These are phyloP conservation scores for Calonectria hongkongensis DNA, from an alignment of 2,329 filamentous ascomycete genomes.

Conservation along the genomic window DNA sequence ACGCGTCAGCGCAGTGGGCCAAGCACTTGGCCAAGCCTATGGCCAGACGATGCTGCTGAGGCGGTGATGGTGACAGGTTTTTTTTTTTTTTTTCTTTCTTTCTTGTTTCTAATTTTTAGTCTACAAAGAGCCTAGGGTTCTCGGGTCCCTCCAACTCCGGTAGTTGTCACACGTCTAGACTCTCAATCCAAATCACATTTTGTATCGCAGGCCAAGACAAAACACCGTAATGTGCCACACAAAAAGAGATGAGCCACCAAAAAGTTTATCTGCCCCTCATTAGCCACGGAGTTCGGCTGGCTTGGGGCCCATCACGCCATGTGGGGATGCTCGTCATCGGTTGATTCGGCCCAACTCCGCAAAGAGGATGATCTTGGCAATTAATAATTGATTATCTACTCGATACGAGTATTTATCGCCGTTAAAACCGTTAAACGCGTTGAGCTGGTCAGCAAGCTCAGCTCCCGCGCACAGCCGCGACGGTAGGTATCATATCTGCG, in stretches of 20 bases:
- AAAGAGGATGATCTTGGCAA: not conserved
- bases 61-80: not conserved
- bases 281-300: slow-evolving; percentile 10
- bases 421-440: not conserved
- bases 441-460: not conserved
- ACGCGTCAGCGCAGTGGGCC: slow-evolving; percentile 13
- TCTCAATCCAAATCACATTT: not conserved
- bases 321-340: slow-evolving; percentile 5
- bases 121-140: not conserved
- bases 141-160: not conserved
- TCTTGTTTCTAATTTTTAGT: not conserved
- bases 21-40: not conserved
- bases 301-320: slow-evolving; percentile 6
- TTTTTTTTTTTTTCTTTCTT: not conserved
- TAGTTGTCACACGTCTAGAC: too few relatives aligned
- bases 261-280: not conserved
- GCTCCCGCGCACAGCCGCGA: not conserved
- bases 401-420: slow-evolving; percentile 3
- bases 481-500: not conserved
- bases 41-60: not conserved
- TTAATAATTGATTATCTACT: not conserved
- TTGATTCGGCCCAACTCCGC: not conserved
- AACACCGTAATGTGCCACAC: not conserved
- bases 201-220: not conserved
- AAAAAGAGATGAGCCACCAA: not conserved